Base-by-base conservation (phyloP, 2,329 filamentous ascomycete genomes). In the Stachybotrys elegans region DNA sequence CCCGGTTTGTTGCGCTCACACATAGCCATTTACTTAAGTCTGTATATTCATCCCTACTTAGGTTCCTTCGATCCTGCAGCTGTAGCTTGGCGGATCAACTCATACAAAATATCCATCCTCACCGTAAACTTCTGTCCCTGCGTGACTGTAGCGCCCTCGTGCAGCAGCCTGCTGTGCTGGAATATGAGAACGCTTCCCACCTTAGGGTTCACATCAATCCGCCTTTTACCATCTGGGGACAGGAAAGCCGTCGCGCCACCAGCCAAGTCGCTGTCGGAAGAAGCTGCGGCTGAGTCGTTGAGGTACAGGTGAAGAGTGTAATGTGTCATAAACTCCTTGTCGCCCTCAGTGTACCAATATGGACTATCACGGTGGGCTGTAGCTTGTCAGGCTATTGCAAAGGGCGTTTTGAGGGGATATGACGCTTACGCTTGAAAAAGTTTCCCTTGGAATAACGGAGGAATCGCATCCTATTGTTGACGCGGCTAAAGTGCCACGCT, bases 381-480 rank as follows among this genome's bases (percentile, higher is more conserved):
- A 5, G 11, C 14, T n/a, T n/a, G n/a, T n/a, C n/a, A n/a, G n/a
- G n/a, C n/a, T n/a, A n/a, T n/a, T n/a, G n/a, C n/a, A 9, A 29
- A 11, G 0, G 8, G 5, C 2, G 1, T n/a, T 6, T 14, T 2
- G 22, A 12, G n/a, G 27, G n/a, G n/a, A n/a, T n/a, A n/a, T n/a
- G n/a, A n/a, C 17, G 43, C 68, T 58, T 44, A 71, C 69, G 72
- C 48, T 73, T 76, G 55, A 94, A 93, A 58, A 83, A 92, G 54
- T 90, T 81, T 0, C 86, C 86, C 0, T 72, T 65, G 0, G 73
- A 72, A 59, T 93, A 93, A 56, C 79, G 83, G 41, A 94, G 66
- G 54, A 91, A 91, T 22, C 88, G 70, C 75, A 91, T 75, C 27
- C 86, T 68, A 58, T 89, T 78, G 59, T 93, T 93, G 34, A 88